Evolutionary conservation across 139 green algal species (phyloP).

Genomic region (Gonium pectorale): DNA sequence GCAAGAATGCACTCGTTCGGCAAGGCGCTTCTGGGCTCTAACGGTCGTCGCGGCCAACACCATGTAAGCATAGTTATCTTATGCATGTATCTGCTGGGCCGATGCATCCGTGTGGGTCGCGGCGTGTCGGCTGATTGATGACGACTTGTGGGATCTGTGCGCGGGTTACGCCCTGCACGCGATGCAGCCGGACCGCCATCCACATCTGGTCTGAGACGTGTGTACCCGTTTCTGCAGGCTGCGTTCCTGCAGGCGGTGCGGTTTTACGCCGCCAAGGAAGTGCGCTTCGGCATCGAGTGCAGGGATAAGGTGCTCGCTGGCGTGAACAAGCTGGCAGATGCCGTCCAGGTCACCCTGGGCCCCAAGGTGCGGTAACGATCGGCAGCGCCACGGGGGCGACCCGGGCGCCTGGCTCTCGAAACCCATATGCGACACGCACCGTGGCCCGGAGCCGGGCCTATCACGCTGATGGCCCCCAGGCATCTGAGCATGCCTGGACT

Average conservation of each 20-base stretch:
- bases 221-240: conserved; percentile 10
- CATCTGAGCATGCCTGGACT: no score
- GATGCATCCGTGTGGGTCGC: no score
- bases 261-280: conserved; percentile 93
- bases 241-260: conserved; percentile 55
- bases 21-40: conserved; percentile 37
- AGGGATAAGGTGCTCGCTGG: conserved; percentile 89
- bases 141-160: background rate
- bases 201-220: background rate
- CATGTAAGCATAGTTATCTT: background rate
- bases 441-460: no score
- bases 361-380: conserved; percentile 97
- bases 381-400: no score
- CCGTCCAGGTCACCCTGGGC: conserved; percentile 98
- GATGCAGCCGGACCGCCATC: background rate
- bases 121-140: conserved; percentile 34
- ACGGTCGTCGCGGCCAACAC: background rate
- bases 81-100: background rate
- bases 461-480: no score
- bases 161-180: no score
- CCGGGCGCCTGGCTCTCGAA: no score
- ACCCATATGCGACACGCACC: no score
- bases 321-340: conserved; percentile 97
- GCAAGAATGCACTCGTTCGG: conserved; percentile 42
- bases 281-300: conserved; percentile 95